Base-by-base conservation (phyloP, 2,329 filamentous ascomycete species). In the Aspergillus novoparasiticus region DNA sequence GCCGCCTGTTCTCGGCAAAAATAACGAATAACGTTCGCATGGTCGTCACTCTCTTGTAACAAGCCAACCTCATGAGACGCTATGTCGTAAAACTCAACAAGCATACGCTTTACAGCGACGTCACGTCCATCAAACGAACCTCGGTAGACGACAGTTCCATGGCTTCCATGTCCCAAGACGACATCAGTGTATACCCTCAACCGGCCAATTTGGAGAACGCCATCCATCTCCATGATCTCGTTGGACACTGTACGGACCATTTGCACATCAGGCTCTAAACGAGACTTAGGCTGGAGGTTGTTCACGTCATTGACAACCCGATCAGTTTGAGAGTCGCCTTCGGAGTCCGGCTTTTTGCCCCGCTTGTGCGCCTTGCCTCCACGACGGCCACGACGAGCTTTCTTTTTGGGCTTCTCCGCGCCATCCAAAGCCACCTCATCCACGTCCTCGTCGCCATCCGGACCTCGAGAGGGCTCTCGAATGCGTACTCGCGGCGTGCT, bases 21-120 rank as follows among this genome's bases (percentile, higher is more conserved):
- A 75, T 99, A 99, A 45, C 94, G 92, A 68, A 99, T 96, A 48
- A 99, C 94, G 76, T 99, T 98, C 14, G 91, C 90, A 73, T 99
- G 95, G 71, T 97, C 92, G 70, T 99, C 95, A 73, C 94, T 97
- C 76, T 97, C 93, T 64, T 96, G 87, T 12, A 99, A 81, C 58
- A 98, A 83, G 64, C 90, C 90, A 1, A 97, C 96, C 79, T 99
- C 95, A 72, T 97, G 93, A 12, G 92, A 93, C 0, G 95, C 95
- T 69, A 99, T 92, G 68, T 97, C 94, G 75, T 94, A 97, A 72
- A 97, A 97, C 69, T 97, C 92, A 39, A 94, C 92, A 64, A 98
- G 84, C 93, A 99, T 96, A 39, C 95, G 89, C 83, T 99, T 99
- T 55, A 99, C 93, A 1, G 95, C 95, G 30, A 99, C 94, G 51